Conservation (phyloP, 176 grass and related monocot species). For the Oryza australiensis region DNA sequence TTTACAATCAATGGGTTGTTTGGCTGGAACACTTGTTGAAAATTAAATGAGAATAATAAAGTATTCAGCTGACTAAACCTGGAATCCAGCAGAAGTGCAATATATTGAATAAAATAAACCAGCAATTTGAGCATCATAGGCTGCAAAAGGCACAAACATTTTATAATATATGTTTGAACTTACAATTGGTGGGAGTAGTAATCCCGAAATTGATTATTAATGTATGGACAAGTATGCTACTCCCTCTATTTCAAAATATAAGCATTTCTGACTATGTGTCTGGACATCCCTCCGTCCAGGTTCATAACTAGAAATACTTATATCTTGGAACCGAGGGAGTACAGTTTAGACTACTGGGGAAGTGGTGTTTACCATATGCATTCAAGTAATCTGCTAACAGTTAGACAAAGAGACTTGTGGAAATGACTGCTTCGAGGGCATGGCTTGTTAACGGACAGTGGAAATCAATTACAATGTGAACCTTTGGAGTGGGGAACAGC, state of each 20-base stretch:
- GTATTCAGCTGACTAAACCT: conserved; percentile 45
- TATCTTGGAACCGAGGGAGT: too few relatives aligned
- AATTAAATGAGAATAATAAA: conserved; percentile 8
- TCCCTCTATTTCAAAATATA: too few relatives aligned
- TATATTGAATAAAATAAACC: conserved; percentile 79
- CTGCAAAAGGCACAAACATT: conserved; percentile 51
- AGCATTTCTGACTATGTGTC: too few relatives aligned
- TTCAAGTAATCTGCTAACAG: conserved; percentile 94
- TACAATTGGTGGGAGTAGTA: conserved; percentile 12
- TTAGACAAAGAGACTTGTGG: conserved; percentile 57
- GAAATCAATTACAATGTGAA: conserved; percentile 77
- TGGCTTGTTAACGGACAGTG: conserved; percentile 80
- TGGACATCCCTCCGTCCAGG: too few relatives aligned
- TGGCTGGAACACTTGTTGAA: conserved; percentile 12
- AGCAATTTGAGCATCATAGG: conserved; percentile 83
- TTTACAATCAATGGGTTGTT: conserved; percentile 1
- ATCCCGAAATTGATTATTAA: conserved; percentile 2
- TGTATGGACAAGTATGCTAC: conserved; percentile 9
- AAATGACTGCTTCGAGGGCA: conserved; percentile 71
- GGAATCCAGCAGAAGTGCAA: conserved; percentile 62
- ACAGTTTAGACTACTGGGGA: conserved; percentile 7
- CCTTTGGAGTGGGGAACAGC: conserved; percentile 81
- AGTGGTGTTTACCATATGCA: conserved; percentile 73
- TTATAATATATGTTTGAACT: conserved; percentile 1
- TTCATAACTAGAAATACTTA: too few relatives aligned